Conservation (phyloP, 1,284 basidiomycete species). For the Puccinia novopanici region DNA sequence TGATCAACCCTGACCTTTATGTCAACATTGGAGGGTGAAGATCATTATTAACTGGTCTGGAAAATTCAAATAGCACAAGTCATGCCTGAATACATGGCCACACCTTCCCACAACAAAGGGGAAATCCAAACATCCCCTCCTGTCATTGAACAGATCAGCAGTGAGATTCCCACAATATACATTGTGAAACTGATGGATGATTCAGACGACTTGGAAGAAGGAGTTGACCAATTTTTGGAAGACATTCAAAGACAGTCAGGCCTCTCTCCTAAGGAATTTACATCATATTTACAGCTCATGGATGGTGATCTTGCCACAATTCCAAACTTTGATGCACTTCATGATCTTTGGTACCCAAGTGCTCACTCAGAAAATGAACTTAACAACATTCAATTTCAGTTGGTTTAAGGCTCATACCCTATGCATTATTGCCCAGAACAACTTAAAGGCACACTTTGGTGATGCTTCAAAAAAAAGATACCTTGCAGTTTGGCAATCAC, state of each 20-base stretch:
- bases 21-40: neutral
- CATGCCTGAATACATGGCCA: neutral
- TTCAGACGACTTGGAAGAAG: neutral
- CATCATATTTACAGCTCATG: neutral
- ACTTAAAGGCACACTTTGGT: neutral
- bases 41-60: neutral
- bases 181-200: neutral
- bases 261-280: neutral
- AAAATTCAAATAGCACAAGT: neutral
- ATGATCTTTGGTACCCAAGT: neutral
- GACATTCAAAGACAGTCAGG: neutral
- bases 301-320: neutral
- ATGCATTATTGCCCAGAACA: neutral
- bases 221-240: neutral
- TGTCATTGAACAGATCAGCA: neutral
- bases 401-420: neutral
- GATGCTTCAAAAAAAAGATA: neutral
- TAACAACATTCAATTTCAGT: neutral
- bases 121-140: neutral
- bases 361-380: neutral
- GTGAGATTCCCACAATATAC: neutral
- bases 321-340: neutral
- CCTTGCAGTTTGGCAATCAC: slow-evolving; percentile 7
- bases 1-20: neutral
- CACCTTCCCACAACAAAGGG: neutral